Base-by-base conservation (phyloP, 345 rosid genomes). In the Melaleuca quinquenervia region DNA sequence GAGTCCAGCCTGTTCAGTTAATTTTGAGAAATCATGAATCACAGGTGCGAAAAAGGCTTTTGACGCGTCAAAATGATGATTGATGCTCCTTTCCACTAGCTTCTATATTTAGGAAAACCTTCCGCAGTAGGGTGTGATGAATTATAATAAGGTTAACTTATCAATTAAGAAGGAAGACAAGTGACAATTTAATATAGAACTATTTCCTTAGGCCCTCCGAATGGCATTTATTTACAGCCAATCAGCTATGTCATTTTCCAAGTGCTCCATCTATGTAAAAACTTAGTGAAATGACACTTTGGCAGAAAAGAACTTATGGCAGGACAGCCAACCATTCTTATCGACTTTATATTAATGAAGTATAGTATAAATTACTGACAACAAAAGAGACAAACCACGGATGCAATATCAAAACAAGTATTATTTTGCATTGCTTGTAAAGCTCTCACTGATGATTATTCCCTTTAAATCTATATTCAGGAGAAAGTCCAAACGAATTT, bases 1-100 rank as follows among this genome's bases (percentile, higher is more conserved):
- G 0, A 60, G 74, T 60, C 41, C 41, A 0, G 0, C 20, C 20
- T 60, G 74, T 13, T 60, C 74, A 3, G 10, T 0, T 1, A 27
- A 36, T 27, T 27, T 60, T 26, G 41, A 60, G 74, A 60, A 60
- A 60, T 60, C 41, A 14, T 14, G 9, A 60, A 60, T 60, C 74
- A 14, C 0, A 0, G 11, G 41, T 62, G 2, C 41, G 13, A 60
- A 27, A 7, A 1, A 32, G 74, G 74, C 20, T 60, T 60, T 60
- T 60, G 41, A 60, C 74, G 1, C n/a, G 32, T n/a, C 16, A 60
- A 14, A 60, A 60, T 1, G 10, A 26, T 26, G 62, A 56, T 27
- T 60, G 74, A 60, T 14, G 74, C 20, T 13, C 74, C 36, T 60
- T 60, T 20, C 27, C 74, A 27, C 74, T 60, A 15, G 41, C 41